phyloP scores from a whole-genome alignment of 305 asterid species.

The Fraxinus xanthoxyloides region DNA sequence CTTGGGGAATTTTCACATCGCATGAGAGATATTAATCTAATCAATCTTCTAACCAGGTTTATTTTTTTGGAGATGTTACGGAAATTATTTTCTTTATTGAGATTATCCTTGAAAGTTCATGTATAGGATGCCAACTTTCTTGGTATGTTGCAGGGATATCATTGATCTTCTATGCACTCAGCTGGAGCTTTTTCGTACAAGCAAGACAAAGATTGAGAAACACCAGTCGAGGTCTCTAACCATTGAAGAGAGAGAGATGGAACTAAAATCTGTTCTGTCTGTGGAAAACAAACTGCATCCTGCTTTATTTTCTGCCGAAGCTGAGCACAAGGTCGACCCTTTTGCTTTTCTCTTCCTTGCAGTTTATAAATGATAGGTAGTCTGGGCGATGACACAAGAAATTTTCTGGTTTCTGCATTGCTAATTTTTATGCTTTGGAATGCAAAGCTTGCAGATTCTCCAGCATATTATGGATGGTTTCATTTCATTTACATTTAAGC shows the following conservation, averaged over 20 bases:
- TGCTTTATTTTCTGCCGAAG: constrained; percentile 85
- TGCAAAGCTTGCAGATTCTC: constrained; percentile 62
- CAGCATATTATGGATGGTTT: constrained; percentile 94
- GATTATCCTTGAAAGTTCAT: constrained; percentile 16
- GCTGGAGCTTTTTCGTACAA: constrained; percentile 82
- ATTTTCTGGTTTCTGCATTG: constrained; percentile 22
- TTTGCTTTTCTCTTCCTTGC: constrained; percentile 18
- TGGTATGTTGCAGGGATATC: constrained; percentile 65
- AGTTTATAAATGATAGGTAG: constrained; percentile 6
- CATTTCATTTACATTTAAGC: constrained; percentile 68
- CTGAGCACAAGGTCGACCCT: constrained; percentile 89
- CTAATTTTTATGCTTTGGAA: constrained; percentile 26
- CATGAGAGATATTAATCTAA: constrained; percentile 76
- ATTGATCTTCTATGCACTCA: constrained; percentile 57
- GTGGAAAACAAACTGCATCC: constrained; percentile 93
- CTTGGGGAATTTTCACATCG: constrained; percentile 86
- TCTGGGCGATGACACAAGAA: background rate
- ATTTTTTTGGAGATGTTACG: constrained; percentile 21
- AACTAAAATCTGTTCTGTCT: constrained; percentile 67
- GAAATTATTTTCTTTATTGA: constrained; percentile 19
- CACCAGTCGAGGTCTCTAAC: constrained; percentile 50
- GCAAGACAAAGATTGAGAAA: constrained; percentile 64
- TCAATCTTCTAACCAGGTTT: constrained; percentile 88
- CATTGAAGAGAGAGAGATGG: constrained; percentile 68
- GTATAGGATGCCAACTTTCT: constrained; percentile 27